Evolutionary conservation across 352 stramenopile genomes (phyloP).

Genomic region (Phytophthora melonis): DNA sequence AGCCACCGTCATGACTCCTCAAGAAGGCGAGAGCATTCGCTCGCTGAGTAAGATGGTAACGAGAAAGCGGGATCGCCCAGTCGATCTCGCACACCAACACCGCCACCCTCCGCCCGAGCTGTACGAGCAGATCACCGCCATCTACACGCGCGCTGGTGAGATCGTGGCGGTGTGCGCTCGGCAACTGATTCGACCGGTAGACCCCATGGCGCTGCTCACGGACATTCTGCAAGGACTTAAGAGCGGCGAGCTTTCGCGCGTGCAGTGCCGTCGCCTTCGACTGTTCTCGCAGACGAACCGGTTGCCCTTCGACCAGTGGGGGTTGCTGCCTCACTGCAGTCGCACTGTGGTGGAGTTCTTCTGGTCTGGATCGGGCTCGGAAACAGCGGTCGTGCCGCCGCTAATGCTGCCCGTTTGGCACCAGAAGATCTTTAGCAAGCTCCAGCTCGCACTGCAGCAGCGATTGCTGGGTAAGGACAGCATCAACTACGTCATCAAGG

Average conservation of each 20-base stretch:
- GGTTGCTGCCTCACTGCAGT: conserved; percentile 40
- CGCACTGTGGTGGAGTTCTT: conserved; percentile 58
- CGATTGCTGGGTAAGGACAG: conserved; percentile 67
- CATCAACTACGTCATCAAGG: conserved; percentile 55
- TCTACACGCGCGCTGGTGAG: conserved; percentile 52
- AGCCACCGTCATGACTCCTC: conserved; percentile 40
- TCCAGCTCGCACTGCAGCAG: conserved; percentile 60
- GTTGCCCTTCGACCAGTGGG: conserved; percentile 60
- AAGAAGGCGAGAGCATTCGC: conserved; percentile 13
- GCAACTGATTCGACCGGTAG: conserved; percentile 61
- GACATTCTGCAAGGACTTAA: conserved; percentile 46
- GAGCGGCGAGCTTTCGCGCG: conserved; percentile 28
- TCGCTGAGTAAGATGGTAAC: conserved; percentile 27
- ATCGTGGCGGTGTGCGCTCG: conserved; percentile 64
- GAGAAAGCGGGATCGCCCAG: conserved; percentile 13
- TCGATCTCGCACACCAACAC: conserved; percentile 2
- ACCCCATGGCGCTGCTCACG: conserved; percentile 38
- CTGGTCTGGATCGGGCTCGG: conserved; percentile 16
- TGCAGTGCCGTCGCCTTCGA: conserved; percentile 61
- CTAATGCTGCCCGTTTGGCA: conserved; percentile 51
- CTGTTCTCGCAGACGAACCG: conserved; percentile 64
- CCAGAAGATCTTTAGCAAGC: conserved; percentile 49
- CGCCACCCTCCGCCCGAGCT: conserved; percentile 32
- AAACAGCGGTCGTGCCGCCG: background rate
- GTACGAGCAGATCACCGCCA: conserved; percentile 64